These are phyloP conservation scores for Aspergillus sp. DNA, from an alignment of 2,329 filamentous ascomycete species.

Conservation along the genomic window DNA sequence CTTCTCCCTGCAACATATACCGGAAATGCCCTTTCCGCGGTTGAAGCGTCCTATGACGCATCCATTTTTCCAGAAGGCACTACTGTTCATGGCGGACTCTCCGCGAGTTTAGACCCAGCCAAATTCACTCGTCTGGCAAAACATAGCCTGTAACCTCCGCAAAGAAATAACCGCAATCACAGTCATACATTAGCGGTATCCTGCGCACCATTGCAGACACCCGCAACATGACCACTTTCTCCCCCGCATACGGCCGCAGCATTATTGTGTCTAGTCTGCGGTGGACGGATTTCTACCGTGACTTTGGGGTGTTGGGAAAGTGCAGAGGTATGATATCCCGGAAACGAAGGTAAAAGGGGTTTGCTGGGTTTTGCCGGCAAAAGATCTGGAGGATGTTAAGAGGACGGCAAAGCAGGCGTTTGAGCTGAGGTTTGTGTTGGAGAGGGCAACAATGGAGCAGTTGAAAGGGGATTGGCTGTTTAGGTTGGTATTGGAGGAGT, in stretches of 20 bases:
- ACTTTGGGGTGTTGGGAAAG: slow-evolving; percentile 4
- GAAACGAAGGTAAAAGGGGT: background rate
- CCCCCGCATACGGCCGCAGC: background rate
- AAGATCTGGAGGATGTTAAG: background rate
- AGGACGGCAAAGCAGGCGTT: background rate
- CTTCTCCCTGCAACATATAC: background rate
- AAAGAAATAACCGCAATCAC: background rate
- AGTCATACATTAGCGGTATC: background rate
- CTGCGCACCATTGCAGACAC: background rate
- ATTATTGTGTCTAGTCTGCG: slow-evolving; percentile 5
- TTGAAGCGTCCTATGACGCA: background rate
- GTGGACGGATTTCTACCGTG: slow-evolving; percentile 6
- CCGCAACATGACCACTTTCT: background rate
- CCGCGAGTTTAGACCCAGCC: background rate
- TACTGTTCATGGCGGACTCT: no score
- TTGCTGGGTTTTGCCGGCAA: background rate
- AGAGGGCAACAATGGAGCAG: background rate
- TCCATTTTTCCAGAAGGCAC: background rate
- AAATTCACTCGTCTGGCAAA: background rate
- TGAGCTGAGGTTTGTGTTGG: background rate
- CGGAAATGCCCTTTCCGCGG: background rate
- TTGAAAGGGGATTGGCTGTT: background rate
- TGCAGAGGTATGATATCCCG: background rate
- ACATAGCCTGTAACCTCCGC: background rate
- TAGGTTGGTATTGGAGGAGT: background rate